phyloP scores from a whole-genome alignment of 257 asterid genomes.

The Scutellaria galericulata region DNA sequence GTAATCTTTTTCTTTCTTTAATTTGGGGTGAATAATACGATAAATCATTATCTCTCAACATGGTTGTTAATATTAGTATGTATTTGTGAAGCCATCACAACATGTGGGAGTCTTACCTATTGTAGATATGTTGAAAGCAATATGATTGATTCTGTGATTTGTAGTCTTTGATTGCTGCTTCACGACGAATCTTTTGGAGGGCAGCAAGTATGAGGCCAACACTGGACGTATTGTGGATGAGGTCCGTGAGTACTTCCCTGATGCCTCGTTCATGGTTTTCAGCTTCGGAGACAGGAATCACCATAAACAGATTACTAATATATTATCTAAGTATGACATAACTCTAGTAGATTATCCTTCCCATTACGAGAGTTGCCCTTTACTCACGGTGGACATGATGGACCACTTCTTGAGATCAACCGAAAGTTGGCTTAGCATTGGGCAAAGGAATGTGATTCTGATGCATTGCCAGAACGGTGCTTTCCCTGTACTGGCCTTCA shows the following conservation, averaged over 20 bases:
- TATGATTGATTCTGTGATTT: slow-evolving; percentile 28
- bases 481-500: slow-evolving; percentile 62
- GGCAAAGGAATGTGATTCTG: slow-evolving; percentile 63
- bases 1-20: background rate
- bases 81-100: too few species aligned
- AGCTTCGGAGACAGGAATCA: slow-evolving; percentile 58
- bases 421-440: slow-evolving; percentile 65
- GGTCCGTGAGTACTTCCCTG: slow-evolving; percentile 57
- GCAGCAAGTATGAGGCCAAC: slow-evolving; percentile 46
- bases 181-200: slow-evolving; percentile 45
- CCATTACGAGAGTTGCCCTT: slow-evolving; percentile 52
- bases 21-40: background rate
- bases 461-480: slow-evolving; percentile 66
- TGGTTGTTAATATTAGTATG: too few species aligned
- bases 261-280: slow-evolving; percentile 64
- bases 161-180: slow-evolving; percentile 81
- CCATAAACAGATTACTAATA: slow-evolving; percentile 36
- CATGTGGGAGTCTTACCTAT: too few species aligned
- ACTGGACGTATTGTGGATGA: slow-evolving; percentile 50
- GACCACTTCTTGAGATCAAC: slow-evolving; percentile 64
- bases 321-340: slow-evolving; percentile 47
- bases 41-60: too few species aligned
- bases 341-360: slow-evolving; percentile 57
- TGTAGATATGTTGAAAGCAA: slow-evolving; percentile 6
- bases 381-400: slow-evolving; percentile 66